These are phyloP conservation scores for Gaeumannomyces tritici DNA, from an alignment of 2,329 filamentous ascomycete species.

Conservation along the genomic window DNA sequence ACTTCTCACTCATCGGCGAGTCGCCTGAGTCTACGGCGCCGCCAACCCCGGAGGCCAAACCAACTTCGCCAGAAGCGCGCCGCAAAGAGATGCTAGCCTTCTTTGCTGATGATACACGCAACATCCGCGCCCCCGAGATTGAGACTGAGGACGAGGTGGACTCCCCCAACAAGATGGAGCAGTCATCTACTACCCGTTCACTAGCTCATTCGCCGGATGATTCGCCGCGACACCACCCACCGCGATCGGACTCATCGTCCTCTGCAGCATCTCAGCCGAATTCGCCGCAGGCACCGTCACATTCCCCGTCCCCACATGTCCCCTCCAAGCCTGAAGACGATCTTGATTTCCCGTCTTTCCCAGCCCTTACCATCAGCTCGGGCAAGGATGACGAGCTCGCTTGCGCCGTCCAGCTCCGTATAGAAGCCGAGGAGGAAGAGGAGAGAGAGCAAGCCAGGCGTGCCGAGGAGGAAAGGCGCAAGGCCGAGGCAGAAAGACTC, in stretches of 20 bases:
- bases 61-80: not conserved
- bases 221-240: not conserved
- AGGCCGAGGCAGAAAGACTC: not conserved
- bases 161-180: not conserved
- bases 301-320: not conserved
- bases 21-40: not conserved
- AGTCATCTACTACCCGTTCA: not conserved
- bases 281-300: not conserved
- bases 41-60: not conserved
- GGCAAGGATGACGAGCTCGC: slow-evolving; percentile 6
- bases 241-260: not conserved
- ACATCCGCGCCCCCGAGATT: not conserved
- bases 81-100: not conserved
- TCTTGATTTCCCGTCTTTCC: not conserved
- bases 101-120: not conserved
- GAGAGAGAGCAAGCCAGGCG: not conserved
- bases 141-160: not conserved
- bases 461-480: not conserved
- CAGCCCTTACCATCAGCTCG: slow-evolving; percentile 6
- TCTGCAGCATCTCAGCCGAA: not conserved
- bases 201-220: not conserved
- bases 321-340: not conserved
- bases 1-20: not conserved
- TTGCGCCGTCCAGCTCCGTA: not conserved
- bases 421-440: not conserved